These are phyloP conservation scores for Pseudofabraea citricarpa DNA, from an alignment of 2,329 filamentous ascomycete genomes.

Conservation along the genomic window DNA sequence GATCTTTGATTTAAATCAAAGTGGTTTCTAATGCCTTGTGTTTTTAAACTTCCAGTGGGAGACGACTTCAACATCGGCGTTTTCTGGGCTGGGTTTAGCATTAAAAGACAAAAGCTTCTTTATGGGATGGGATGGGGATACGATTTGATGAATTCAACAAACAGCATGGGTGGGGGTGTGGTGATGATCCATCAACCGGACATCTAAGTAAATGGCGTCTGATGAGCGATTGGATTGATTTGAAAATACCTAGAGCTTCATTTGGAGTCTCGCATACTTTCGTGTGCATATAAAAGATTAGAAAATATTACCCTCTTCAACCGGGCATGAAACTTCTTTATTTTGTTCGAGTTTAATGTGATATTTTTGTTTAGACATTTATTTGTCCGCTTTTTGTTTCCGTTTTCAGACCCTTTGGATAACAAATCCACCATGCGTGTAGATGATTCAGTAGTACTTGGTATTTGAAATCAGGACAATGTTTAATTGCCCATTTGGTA, in stretches of 20 bases:
- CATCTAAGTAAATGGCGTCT: slow-evolving; percentile 22
- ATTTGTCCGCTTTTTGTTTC: too few species aligned
- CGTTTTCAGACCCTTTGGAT: too few species aligned
- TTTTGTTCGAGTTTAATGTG: neutral
- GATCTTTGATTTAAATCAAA: slow-evolving; percentile 15
- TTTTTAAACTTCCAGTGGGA: slow-evolving; percentile 19
- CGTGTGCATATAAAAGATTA: slow-evolving; percentile 3
- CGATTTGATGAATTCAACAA: slow-evolving; percentile 23
- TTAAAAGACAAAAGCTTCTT: slow-evolving; percentile 25
- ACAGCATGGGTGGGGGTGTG: slow-evolving; percentile 19
- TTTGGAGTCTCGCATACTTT: slow-evolving; percentile 1
- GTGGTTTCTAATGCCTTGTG: slow-evolving; percentile 12
- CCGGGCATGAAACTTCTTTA: slow-evolving; percentile 5
- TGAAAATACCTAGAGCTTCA: slow-evolving; percentile 3
- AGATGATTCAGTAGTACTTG: too few species aligned
- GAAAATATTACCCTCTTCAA: slow-evolving; percentile 13
- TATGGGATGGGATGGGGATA: slow-evolving; percentile 5
- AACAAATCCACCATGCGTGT: too few species aligned
- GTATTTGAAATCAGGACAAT: too few species aligned
- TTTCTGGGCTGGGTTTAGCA: slow-evolving; percentile 24
- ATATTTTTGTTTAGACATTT: neutral
- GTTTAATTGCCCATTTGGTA: too few species aligned
- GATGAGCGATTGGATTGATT: neutral
- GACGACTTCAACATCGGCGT: slow-evolving; percentile 48
- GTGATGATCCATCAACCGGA: slow-evolving; percentile 31